These are phyloP conservation scores for Chimonanthus salicifolius DNA, from an alignment of 164 flowering plant species.

Conservation along the genomic window DNA sequence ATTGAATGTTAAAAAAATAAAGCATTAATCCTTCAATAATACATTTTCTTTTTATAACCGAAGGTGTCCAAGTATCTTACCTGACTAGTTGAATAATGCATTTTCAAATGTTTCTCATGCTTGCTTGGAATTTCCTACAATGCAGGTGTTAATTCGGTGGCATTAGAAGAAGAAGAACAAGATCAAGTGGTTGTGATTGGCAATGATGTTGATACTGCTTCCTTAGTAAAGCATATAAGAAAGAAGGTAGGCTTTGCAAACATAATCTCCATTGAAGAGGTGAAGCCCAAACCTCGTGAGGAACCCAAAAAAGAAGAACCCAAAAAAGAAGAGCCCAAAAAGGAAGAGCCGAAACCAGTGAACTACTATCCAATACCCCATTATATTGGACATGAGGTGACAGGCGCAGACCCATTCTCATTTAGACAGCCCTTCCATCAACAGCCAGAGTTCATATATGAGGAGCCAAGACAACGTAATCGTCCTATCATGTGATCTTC, in stretches of 20 bases:
- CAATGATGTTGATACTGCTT: constrained; percentile 1
- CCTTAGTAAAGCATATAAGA: not conserved
- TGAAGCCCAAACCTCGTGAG: not conserved
- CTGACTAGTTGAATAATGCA: too few species aligned
- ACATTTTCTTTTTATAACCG: too few species aligned
- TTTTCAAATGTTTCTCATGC: not conserved
- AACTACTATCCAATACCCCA: not conserved
- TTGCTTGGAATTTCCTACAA: not conserved
- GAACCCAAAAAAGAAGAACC: too few species aligned
- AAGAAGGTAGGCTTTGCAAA: constrained; percentile 3
- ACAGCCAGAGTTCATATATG: not conserved
- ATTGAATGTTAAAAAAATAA: too few species aligned
- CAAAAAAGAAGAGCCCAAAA: not conserved
- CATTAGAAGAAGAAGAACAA: constrained; percentile 1
- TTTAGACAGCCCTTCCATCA: too few species aligned
- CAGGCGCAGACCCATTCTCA: too few species aligned
- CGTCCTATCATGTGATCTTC: not conserved
- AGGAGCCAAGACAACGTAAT: not conserved
- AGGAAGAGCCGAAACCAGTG: not conserved
- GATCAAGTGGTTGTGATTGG: constrained; percentile 8
- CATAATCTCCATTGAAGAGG: not conserved
- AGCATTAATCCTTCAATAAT: too few species aligned
- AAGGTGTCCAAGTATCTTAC: too few species aligned
- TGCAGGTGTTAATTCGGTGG: constrained; percentile 2
- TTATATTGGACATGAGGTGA: not conserved